Base-by-base conservation (phyloP, 768 basidiomycete genomes). In the Tricholoma flavovirens region DNA sequence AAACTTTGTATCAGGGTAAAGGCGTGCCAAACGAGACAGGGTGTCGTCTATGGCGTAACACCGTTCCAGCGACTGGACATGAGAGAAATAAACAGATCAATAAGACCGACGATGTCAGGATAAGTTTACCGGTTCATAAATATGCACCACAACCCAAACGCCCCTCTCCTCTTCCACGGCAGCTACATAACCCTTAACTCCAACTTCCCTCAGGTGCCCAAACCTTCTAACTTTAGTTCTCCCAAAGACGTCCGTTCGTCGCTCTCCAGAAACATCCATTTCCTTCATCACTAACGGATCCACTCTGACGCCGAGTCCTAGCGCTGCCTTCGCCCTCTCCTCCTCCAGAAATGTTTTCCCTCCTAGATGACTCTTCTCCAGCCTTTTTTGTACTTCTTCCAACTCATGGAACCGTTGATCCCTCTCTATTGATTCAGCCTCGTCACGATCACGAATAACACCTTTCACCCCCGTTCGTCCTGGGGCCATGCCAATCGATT, bases 401-500 rank as follows among this genome's bases (percentile, higher is more conserved):
- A 83, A 66, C 54, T 88, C 84, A 15, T 68, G 71, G 4, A 74
- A 75, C 10, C 75, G 74, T 59, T 78, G 81, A 22, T 79, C 76
- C n/a, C 80, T 77, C 50, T 79, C 75, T 19, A 83, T 65, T 50
- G 74, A 69, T 21, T 73, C 77, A 3, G 88, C 88, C 64, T 93
- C 91, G 56, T 84, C 76, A 29, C 83, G 79, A 70, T 93, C 91
- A 24, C 90, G 81, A 55, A 93, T 88, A 56, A 93, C 91, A 22
- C 91, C 90, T 62, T 93, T 93, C 48, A 93, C 91, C 19, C 91
- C 91, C 5, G 91, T 93, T 24, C 91, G 77, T 4, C 90, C 90
- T 9, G 88, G 88, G 3, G 86, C 88, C 87, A 92, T 88, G 8
- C 91, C 89, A 50, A 92, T 90, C 11, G 85, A 84, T 54, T 86